A percentile compares a stretch with the other conserved stretches of the same genome.
Evolutionary conservation across 257 asterid genomes (phyloP).

Genomic region (Forsythia suspensa): DNA sequence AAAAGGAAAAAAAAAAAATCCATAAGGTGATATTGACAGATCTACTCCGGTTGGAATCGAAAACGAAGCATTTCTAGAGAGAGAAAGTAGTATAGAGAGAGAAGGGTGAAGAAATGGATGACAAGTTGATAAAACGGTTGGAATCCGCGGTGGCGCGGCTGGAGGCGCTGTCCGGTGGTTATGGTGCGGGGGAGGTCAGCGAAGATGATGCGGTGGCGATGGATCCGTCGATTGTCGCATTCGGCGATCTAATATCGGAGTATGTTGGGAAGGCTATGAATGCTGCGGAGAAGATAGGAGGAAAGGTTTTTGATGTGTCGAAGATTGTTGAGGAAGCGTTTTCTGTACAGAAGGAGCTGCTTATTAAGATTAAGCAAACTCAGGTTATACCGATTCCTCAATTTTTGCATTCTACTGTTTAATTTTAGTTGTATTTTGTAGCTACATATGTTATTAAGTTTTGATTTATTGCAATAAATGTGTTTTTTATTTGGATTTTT

Average conservation of each 20-base stretch:
- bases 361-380: constrained; percentile 63
- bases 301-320: constrained; percentile 69
- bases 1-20: not conserved
- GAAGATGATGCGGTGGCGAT: constrained; percentile 41
- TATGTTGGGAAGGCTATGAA: constrained; percentile 49
- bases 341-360: constrained; percentile 73
- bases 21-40: constrained; percentile 22
- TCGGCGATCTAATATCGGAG: constrained; percentile 69
- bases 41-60: constrained; percentile 32
- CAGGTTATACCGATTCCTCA: constrained; percentile 38
- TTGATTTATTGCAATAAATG: not conserved
- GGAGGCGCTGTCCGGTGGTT: constrained; percentile 60
- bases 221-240: constrained; percentile 87
- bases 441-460: not conserved
- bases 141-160: constrained; percentile 91
- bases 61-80: constrained; percentile 15
- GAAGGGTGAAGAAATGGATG: constrained; percentile 49
- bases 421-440: not conserved
- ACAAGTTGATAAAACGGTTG: constrained; percentile 70
- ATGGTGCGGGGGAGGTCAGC: constrained; percentile 37
- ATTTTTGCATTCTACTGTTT: not conserved
- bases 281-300: constrained; percentile 90
- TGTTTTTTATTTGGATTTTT: not conserved
- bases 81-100: not conserved
- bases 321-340: constrained; percentile 68